Percentiles rank a stretch among this genome's conserved stretches.
phyloP scores from a whole-genome alignment of 345 rosid genomes.

The Euphorbia lathyris region DNA sequence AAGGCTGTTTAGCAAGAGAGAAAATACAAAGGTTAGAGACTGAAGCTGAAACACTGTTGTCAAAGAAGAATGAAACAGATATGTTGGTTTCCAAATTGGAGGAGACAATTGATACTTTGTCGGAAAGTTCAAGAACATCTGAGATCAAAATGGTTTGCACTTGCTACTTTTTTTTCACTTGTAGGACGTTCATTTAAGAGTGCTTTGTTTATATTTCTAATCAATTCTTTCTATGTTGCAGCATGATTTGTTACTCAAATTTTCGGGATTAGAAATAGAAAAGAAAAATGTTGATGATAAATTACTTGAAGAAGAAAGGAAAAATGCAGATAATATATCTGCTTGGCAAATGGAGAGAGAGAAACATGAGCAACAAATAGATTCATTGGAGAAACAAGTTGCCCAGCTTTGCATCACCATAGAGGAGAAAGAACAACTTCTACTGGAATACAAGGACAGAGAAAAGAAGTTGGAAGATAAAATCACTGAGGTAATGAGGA shows the following conservation, averaged over 20 bases:
- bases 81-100: slow-evolving; percentile 48
- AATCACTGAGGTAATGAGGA: slow-evolving; percentile 49
- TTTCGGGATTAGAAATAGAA: slow-evolving; percentile 56
- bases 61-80: slow-evolving; percentile 56
- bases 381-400: slow-evolving; percentile 56
- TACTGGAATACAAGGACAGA: slow-evolving; percentile 49
- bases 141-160: slow-evolving; percentile 56
- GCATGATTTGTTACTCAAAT: slow-evolving; percentile 57
- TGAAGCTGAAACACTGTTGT: slow-evolving; percentile 57
- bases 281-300: slow-evolving; percentile 53
- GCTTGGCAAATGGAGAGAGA: slow-evolving; percentile 46
- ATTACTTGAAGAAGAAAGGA: slow-evolving; percentile 48
- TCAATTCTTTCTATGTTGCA: slow-evolving; percentile 33
- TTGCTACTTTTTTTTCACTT: neutral
- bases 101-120: slow-evolving; percentile 44
- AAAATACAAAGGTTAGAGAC: slow-evolving; percentile 56
- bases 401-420: slow-evolving; percentile 44
- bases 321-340: slow-evolving; percentile 44
- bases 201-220: slow-evolving; percentile 26
- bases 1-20: slow-evolving; percentile 47
- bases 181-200: slow-evolving; percentile 13
- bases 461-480: slow-evolving; percentile 62
- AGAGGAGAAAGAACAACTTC: slow-evolving; percentile 64
- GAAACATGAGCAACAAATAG: slow-evolving; percentile 41
- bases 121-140: slow-evolving; percentile 50